Evolutionary conservation across 2,329 filamentous ascomycete genomes (phyloP).

Genomic region (Alternaria ethzedia): DNA sequence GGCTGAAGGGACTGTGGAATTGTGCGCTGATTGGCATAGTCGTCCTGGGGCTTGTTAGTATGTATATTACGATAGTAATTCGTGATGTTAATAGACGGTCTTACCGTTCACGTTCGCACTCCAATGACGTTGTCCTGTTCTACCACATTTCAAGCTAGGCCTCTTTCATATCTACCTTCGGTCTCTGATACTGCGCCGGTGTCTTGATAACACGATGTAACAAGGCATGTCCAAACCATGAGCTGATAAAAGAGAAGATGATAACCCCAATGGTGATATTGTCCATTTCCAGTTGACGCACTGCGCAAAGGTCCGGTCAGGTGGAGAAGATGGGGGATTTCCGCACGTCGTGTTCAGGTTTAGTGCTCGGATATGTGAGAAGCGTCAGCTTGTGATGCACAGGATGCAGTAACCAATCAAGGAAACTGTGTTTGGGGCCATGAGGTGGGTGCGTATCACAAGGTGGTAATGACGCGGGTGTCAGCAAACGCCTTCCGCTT

Average conservation of each 20-base stretch:
- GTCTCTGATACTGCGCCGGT: constrained; percentile 17
- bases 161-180: neutral
- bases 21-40: neutral
- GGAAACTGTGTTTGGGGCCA: neutral
- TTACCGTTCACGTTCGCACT: neutral
- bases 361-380: neutral
- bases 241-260: constrained; percentile 17
- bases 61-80: neutral
- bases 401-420: neutral
- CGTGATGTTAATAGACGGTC: neutral
- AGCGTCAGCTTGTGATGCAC: no score
- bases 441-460: neutral
- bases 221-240: constrained; percentile 12
- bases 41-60: neutral
- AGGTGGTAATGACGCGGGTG: neutral
- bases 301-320: neutral
- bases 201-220: constrained; percentile 20
- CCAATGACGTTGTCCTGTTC: neutral
- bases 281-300: constrained; percentile 3
- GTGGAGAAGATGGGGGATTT: accelerated
- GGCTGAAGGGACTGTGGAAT: neutral
- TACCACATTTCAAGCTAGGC: neutral
- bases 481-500: neutral
- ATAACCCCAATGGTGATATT: constrained; percentile 10
- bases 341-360: neutral